Base-by-base conservation (phyloP, 1,284 basidiomycete species). In the Clitocybe nebularis region DNA sequence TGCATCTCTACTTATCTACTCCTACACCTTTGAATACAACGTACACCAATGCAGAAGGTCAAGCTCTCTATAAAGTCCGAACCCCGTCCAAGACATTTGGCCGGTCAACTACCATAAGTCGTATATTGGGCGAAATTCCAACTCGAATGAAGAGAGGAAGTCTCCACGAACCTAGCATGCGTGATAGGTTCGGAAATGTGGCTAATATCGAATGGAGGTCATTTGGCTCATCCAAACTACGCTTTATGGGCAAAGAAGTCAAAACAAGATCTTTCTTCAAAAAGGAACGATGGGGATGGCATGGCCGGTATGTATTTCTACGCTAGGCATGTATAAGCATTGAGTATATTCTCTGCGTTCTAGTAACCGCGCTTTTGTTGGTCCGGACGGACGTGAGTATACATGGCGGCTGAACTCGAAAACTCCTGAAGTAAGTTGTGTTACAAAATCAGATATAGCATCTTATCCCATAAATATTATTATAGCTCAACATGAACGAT, bases 161-260 rank as follows among this genome's bases (percentile, higher is more conserved):
- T 5, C 22, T 35, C 29, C 33, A 24, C 20, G 41, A 41, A 36
- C 28, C 32, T 13, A 16, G 23, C 5, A 39, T 41, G 10, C 45
- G 37, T 17, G 36, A 48, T 36, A 25, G 22, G 17, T 43, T 45
- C 35, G 50, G 43, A 28, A 33, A 50, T 41, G 34, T 54, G 13
- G 52, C 52, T 1, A 46, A 49, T 20, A 49, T 50, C 29, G 44
- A 48, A 19, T 54, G 52, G 52, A 52, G 49, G 36, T 47, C 43
- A 8, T 52, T 52, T 21, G 22, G 41, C 9, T 52, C 52, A 16
- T 52, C 48, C 7, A 39, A 24, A n/a, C 24, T 54, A 20, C 45
- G 42, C 20, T 50, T 50, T 25, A 43, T 26, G 3, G 41, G 47
- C 13, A 20, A 39, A 14, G 50, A 54, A 43, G 41, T 52, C 3